Evolutionary conservation across 2,329 filamentous ascomycete species (phyloP).

Genomic region (Colletotrichum tofieldiae): DNA sequence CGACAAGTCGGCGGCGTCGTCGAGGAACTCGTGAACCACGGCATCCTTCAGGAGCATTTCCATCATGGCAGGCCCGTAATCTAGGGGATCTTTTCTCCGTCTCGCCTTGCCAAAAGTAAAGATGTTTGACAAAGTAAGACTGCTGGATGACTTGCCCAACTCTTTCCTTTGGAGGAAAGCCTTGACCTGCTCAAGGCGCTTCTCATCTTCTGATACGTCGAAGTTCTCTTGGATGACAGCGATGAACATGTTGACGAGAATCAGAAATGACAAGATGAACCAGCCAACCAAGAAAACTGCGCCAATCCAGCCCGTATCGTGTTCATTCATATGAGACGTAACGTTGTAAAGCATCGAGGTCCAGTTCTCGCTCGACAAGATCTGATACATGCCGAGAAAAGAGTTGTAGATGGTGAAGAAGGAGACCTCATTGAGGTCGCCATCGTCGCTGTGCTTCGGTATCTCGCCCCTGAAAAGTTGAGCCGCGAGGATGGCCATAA

Average conservation of each 20-base stretch:
- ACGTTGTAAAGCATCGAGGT: conserved; percentile 88
- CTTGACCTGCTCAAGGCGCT: conserved; percentile 95
- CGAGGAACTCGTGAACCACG: conserved; percentile 94
- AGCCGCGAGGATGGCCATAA: conserved; percentile 92
- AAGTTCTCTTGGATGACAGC: conserved; percentile 99
- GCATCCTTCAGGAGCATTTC: conserved; percentile 98
- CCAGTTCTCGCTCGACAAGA: conserved; percentile 97
- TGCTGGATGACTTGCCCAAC: conserved; percentile 79
- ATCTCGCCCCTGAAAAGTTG: conserved; percentile 94
- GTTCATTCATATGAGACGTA: conserved; percentile 76
- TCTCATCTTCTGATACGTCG: conserved; percentile 98
- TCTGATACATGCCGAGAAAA: conserved; percentile 97
- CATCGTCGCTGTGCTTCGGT: conserved; percentile 73
- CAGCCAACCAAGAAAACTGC: conserved; percentile 92
- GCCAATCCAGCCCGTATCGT: conserved; percentile 90
- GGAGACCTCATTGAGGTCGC: conserved; percentile 77
- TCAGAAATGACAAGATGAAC: conserved; percentile 96
- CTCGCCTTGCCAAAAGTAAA: conserved; percentile 74
- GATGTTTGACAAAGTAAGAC: conserved; percentile 82
- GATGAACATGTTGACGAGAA: conserved; percentile 99
- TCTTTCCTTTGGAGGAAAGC: conserved; percentile 95
- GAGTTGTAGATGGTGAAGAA: conserved; percentile 96
- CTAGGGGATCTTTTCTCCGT: conserved; percentile 83
- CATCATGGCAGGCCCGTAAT: conserved; percentile 91
- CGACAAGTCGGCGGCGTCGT: conserved; percentile 73